Conservation (phyloP, 176 grass and related monocot genomes). For the Triticum aestivum region DNA sequence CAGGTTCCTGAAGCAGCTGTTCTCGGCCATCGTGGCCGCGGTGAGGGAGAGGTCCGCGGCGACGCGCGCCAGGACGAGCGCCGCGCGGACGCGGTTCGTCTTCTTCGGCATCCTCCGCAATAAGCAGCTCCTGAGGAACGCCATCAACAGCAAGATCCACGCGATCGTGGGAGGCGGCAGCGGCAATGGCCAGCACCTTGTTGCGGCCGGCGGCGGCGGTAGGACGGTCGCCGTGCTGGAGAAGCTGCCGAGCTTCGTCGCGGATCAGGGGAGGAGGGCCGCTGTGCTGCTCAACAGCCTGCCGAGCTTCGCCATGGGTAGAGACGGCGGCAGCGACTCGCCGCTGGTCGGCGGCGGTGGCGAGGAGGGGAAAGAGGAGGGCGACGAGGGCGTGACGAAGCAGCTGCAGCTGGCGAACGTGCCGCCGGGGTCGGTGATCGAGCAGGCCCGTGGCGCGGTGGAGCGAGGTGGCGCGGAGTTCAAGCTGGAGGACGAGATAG, state of each 20-base stretch:
- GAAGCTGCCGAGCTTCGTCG: conserved; percentile 45
- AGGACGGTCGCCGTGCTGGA: conserved; percentile 62
- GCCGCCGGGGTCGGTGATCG: conserved; percentile 41
- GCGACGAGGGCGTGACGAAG: background rate
- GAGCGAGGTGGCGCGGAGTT: conserved; percentile 51
- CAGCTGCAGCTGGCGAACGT: conserved; percentile 36
- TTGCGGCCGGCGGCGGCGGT: background rate
- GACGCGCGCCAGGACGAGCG: conserved; percentile 60
- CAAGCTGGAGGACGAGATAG: conserved; percentile 61
- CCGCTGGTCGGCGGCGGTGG: background rate
- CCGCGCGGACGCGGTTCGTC: conserved; percentile 59
- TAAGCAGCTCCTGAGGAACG: conserved; percentile 66
- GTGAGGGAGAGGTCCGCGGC: conserved; percentile 62
- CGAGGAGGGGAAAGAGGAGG: conserved; percentile 20
- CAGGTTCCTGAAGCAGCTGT: conserved; percentile 74
- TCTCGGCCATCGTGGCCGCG: conserved; percentile 42
- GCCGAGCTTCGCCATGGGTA: conserved; percentile 40
- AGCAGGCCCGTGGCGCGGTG: conserved; percentile 50
- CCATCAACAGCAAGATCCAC: conserved; percentile 89
- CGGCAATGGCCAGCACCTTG: background rate
- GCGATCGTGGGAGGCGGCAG: conserved; percentile 42
- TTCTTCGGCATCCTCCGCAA: conserved; percentile 69
- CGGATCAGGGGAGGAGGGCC: conserved; percentile 51
- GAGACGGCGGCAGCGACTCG: conserved; percentile 11
- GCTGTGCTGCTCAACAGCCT: conserved; percentile 55